These are phyloP conservation scores for Epichloe bromicola DNA, from an alignment of 2,329 filamentous ascomycete genomes.

Conservation along the genomic window DNA sequence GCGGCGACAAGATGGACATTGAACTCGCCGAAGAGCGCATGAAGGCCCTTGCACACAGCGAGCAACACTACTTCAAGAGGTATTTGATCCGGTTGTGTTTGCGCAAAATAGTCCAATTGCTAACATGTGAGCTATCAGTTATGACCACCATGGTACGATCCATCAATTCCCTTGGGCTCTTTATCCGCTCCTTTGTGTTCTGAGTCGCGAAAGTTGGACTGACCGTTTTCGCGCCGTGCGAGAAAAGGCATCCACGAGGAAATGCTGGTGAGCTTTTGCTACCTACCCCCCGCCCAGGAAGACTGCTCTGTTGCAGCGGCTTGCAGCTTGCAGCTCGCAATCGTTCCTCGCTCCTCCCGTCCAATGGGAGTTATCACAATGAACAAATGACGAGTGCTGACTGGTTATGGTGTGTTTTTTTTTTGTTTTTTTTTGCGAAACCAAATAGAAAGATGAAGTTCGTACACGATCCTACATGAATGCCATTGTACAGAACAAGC, in stretches of 20 bases:
- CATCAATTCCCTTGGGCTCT: not conserved
- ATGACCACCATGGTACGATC: constrained; percentile 87
- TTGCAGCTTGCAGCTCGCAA: not conserved
- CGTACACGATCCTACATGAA: constrained; percentile 95
- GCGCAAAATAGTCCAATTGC: not conserved
- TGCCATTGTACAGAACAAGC: constrained; percentile 91
- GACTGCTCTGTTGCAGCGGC: constrained; percentile 4
- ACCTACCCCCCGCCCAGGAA: constrained; percentile 7
- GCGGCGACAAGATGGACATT: constrained; percentile 42
- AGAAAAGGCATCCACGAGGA: constrained; percentile 81
- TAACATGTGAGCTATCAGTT: constrained; percentile 40
- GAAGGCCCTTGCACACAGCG: constrained; percentile 74
- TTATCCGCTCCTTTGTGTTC: constrained; percentile 4
- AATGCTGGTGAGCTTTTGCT: constrained; percentile 66
- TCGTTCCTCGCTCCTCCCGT: not conserved
- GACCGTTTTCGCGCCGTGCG: not conserved
- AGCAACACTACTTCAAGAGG: constrained; percentile 99
- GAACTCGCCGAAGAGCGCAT: constrained; percentile 49
- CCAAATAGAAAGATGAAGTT: constrained; percentile 83
- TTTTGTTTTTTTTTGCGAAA: not conserved
- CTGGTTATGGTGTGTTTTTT: not conserved
- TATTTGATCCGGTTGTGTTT: constrained; percentile 22
- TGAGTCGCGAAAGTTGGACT: not conserved
- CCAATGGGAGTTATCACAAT: no score
- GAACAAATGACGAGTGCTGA: not conserved